Evolutionary conservation across 768 basidiomycete genomes (phyloP), one percentile per base, ranked within the genome.

Genomic region (Naganishia friedmannii): DNA sequence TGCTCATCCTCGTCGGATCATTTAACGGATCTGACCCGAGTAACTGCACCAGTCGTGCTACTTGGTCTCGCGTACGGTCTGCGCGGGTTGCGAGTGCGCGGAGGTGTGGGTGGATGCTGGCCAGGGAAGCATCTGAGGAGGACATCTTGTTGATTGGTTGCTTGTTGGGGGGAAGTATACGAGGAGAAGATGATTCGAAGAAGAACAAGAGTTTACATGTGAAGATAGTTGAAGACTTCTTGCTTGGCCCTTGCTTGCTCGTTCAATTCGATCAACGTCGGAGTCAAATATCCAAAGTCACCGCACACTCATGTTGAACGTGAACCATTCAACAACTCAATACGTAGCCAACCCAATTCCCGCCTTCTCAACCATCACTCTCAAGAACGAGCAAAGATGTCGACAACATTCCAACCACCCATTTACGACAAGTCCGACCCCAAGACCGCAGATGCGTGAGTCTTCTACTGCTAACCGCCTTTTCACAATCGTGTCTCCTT

Each of bases 361-460:
- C 34, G 5, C 7, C 55, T 15, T 31, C 15, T 31, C 32, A 15
- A 34, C 32, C 34, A 28, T 3, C 34, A 37, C 9, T 58, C 34
- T 58, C 32, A 28, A 23, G 12, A 19, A 23, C 28, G 6, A 53
- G 8, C 60, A 13, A 63, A 3, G 5, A 57, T 69, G 68, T 32
- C 69, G 32, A 53, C 45, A 17, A 21, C 45, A 12, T 39, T 65
- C 48, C 68, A 48, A 51, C 39, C 58, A 3, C 68, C 68, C 19
- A 39, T 69, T 21, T 69, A 60, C 68, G 68, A 69, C 32, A 69
- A 69, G 45, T 69, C 68, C 19, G 68, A 69, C 39, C 68, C 68
- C 9, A 57, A 58, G 17, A 58, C 68, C 19, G 68, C 56, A 31
- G 68, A 69, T 21, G 56, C 68, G 68, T 69, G 32, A 48, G 68